Base-by-base conservation (phyloP, 768 basidiomycete genomes). In the Leccinum longicurvipes region DNA sequence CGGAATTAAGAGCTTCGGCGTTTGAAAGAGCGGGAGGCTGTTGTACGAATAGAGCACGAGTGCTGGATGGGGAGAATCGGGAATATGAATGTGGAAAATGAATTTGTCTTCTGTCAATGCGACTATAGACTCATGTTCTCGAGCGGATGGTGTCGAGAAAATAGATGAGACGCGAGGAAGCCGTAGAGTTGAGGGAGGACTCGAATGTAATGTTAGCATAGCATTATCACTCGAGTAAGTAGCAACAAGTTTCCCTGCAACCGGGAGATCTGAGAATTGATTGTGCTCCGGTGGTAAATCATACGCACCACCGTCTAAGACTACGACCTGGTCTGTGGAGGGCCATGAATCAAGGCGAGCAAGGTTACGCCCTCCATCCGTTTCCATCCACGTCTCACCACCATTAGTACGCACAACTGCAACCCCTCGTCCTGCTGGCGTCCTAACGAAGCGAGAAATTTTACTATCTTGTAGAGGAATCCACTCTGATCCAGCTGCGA, bases 341-440 rank as follows among this genome's bases (percentile, higher is more conserved):
- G 70, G 67, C 83, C 86, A 91, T 44, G 65, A 71, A n/a, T 71
- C 74, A 11, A 76, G 75, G 52, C 79, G 76, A 15, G 74, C 66
- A 39, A 90, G 66, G 56, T 76, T 76, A 28, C 75, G 72, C 11
- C 81, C 82, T 47, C 73, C 69, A 44, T 78, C 76, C 8, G 70
- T 68, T 54, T 83, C 74, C 60, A 73, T 76, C 86, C 87, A 91
- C 2, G 79, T 76, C 63, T 91, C 87, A 6, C 85, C 86, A 4
- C 82, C 82, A 41, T 77, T 73, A 29, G 69, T 70, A 44, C 88
- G 82, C 29, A 87, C 72, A 14, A 87, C 81, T 12, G 82, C 89
- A 32, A 93, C 78, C 6, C 88, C 91, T 51, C 77, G 78, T 1
- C 91, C 91, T 56, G 91, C 87, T 1, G 89, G 86, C 3, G 91